phyloP scores from a whole-genome alignment of 306 rosid genomes.

The Hylodesmum podocarpum region DNA sequence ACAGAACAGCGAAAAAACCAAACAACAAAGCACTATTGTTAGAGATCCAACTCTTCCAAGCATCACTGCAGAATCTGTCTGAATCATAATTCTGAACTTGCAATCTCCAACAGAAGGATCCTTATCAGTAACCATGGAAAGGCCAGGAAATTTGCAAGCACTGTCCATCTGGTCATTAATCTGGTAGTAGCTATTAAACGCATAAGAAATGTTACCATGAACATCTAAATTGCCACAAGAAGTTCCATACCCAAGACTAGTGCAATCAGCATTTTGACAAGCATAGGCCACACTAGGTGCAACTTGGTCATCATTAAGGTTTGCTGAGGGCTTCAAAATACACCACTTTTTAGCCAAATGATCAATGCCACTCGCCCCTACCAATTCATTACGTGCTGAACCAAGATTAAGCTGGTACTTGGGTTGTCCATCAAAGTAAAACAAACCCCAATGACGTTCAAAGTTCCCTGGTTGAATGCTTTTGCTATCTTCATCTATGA shows the following conservation, averaged over 20 bases:
- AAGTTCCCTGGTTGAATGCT: constrained; percentile 89
- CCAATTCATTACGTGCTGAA: constrained; percentile 48
- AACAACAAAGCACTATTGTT: constrained; percentile 11
- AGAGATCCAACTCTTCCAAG: constrained; percentile 28
- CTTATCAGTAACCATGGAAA: constrained; percentile 53
- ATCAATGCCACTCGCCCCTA: constrained; percentile 57
- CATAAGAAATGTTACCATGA: constrained; percentile 73
- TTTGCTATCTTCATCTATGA: constrained; percentile 81
- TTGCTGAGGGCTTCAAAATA: constrained; percentile 65
- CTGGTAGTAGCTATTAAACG: constrained; percentile 86
- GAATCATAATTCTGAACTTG: constrained; percentile 77
- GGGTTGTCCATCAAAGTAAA: constrained; percentile 74
- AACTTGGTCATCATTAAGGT: constrained; percentile 62
- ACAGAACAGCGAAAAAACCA: constrained; percentile 31
- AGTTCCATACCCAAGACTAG: constrained; percentile 83
- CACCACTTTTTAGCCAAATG: constrained; percentile 70
- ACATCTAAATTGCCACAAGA: constrained; percentile 68
- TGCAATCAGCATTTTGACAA: constrained; percentile 79
- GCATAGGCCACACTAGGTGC: constrained; percentile 74
- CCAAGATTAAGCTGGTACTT: constrained; percentile 76
- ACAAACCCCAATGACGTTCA: constrained; percentile 94
- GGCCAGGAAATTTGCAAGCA: constrained; percentile 79
- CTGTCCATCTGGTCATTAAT: constrained; percentile 56
- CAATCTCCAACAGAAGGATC: constrained; percentile 75
- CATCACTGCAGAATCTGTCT: constrained; percentile 25